Evolutionary conservation across 2,329 filamentous ascomycete genomes (phyloP).

Genomic region (Aspergillus spinulosporus): DNA sequence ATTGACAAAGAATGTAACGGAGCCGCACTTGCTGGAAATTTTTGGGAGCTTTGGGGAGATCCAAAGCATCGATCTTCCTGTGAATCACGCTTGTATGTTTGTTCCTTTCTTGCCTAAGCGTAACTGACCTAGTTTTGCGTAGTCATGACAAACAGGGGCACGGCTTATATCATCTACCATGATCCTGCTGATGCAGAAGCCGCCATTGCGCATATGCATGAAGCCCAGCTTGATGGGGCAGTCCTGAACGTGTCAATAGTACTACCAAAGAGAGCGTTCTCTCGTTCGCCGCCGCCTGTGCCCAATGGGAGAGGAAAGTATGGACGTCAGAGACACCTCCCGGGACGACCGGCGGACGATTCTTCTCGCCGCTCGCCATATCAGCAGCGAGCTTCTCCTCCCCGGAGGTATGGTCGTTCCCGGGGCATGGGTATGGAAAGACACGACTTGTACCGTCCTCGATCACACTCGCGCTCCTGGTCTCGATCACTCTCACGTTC

Average conservation of each 20-base stretch:
- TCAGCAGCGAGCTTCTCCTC: slow-evolving; percentile 36
- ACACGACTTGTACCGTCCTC: slow-evolving; percentile 60
- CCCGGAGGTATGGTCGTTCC: slow-evolving; percentile 42
- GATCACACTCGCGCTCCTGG: slow-evolving; percentile 51
- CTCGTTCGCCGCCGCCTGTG: slow-evolving; percentile 72
- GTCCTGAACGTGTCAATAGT: slow-evolving; percentile 86
- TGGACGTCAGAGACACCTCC: slow-evolving; percentile 46
- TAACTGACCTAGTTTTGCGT: slow-evolving; percentile 11
- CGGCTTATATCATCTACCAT: slow-evolving; percentile 85
- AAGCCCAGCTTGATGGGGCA: slow-evolving; percentile 86
- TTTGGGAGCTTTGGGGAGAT: slow-evolving; percentile 87
- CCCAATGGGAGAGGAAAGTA: slow-evolving; percentile 63
- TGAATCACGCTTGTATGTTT: slow-evolving; percentile 76
- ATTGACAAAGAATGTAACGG: slow-evolving; percentile 90
- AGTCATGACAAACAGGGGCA: slow-evolving; percentile 89
- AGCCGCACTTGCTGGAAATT: slow-evolving; percentile 84
- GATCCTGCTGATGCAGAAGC: slow-evolving; percentile 76
- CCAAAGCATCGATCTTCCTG: slow-evolving; percentile 81
- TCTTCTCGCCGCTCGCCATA: slow-evolving; percentile 29
- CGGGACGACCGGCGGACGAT: slow-evolving; percentile 28
- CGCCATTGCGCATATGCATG: slow-evolving; percentile 95
- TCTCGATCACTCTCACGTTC: slow-evolving; percentile 22
- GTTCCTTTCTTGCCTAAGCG: neutral
- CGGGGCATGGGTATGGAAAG: slow-evolving; percentile 46
- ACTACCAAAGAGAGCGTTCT: slow-evolving; percentile 78